Conservation (phyloP, 139 green algal species). For the Haematococcus lacustris region DNA sequence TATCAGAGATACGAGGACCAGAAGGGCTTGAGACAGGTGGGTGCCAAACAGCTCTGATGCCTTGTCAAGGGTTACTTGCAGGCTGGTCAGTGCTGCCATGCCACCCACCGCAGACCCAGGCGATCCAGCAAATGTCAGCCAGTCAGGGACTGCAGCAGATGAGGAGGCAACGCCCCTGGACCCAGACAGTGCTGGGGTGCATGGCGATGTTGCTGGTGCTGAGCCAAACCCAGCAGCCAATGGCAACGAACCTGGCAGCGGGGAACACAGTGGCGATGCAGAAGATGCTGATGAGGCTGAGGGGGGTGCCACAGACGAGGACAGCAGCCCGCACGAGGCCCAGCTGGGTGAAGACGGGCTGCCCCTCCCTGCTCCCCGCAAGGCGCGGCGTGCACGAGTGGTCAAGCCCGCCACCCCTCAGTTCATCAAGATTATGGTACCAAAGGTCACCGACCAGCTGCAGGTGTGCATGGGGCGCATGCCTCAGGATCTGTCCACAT, state of each 20-base stretch:
- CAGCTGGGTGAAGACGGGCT: conserved; percentile 3
- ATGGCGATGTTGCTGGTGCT: neutral
- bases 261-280: neutral
- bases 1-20: neutral
- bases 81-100: neutral
- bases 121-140: neutral
- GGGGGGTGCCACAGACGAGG: neutral
- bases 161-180: neutral
- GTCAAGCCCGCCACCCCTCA: conserved; percentile 10
- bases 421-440: conserved; percentile 19
- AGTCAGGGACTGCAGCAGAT: neutral
- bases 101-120: neutral
- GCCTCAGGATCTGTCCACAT: conserved; percentile 14
- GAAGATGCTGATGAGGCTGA: neutral
- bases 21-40: neutral
- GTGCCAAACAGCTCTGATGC: neutral
- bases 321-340: neutral
- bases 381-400: neutral
- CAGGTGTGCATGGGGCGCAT: conserved; percentile 20
- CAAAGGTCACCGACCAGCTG: conserved; percentile 25
- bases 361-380: neutral
- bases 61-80: neutral
- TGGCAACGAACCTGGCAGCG: neutral
- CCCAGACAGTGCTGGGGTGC: neutral
- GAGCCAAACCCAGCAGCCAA: neutral